These are phyloP conservation scores for Talaromyces pinophilus DNA, from an alignment of 2,329 filamentous ascomycete species.

Conservation along the genomic window DNA sequence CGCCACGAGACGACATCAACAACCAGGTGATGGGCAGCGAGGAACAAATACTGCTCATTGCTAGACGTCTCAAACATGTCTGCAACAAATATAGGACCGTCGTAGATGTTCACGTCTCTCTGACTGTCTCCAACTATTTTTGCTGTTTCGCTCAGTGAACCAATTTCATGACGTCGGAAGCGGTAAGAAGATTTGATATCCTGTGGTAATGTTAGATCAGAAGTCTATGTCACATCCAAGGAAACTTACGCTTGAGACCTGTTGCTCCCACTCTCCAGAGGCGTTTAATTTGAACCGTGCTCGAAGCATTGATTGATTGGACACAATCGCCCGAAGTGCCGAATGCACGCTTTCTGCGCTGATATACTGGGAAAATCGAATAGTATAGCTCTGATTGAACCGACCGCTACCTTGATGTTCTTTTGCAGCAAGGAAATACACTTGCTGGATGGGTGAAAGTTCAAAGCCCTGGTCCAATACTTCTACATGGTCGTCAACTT, in stretches of 20 bases:
- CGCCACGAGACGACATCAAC: constrained; percentile 40
- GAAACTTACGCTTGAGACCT: constrained; percentile 16
- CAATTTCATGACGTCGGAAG: constrained; percentile 15
- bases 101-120: constrained; percentile 30
- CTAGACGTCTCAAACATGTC: constrained; percentile 40
- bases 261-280: constrained; percentile 26
- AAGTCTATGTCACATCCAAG: not conserved
- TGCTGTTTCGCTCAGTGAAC: constrained; percentile 28
- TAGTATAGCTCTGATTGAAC: constrained; percentile 23
- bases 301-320: constrained; percentile 34
- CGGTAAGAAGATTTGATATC: constrained; percentile 31
- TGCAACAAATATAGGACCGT: constrained; percentile 41
- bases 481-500: constrained; percentile 28
- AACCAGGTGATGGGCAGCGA: constrained; percentile 34
- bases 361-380: constrained; percentile 28
- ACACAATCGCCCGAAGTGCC: constrained; percentile 34
- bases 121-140: constrained; percentile 27
- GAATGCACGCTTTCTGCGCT: constrained; percentile 29
- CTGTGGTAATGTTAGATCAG: constrained; percentile 23
- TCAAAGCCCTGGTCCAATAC: constrained; percentile 33
- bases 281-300: constrained; percentile 14
- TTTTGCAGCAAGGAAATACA: constrained; percentile 34
- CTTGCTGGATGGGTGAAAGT: constrained; percentile 39
- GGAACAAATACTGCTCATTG: constrained; percentile 28
- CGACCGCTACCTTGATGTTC: constrained; percentile 29